phyloP scores from a whole-genome alignment of 1,284 basidiomycete genomes.

The Somion occarium region DNA sequence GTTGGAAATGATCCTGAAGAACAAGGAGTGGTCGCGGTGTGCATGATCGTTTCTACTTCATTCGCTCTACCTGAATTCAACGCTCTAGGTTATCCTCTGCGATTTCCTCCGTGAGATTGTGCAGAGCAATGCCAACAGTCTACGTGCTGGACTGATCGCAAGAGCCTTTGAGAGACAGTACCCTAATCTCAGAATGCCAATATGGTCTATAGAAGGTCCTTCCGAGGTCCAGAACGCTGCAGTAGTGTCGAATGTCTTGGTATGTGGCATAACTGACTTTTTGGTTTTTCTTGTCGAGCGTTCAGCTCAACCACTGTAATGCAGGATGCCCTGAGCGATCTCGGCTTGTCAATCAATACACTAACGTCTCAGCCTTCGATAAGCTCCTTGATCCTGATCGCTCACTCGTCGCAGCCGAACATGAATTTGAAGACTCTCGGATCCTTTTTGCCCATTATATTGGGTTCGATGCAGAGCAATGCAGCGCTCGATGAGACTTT shows the following conservation, averaged over 20 bases:
- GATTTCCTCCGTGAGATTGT: constrained; percentile 37
- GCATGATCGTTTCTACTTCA: neutral
- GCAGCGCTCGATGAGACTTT: constrained; percentile 52
- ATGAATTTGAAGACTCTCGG: constrained; percentile 23
- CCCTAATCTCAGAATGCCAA: neutral
- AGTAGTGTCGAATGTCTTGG: neutral
- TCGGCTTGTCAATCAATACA: constrained; percentile 15
- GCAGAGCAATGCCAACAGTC: constrained; percentile 32
- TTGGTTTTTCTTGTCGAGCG: neutral
- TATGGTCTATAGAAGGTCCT: neutral
- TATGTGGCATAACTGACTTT: neutral
- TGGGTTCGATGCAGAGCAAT: constrained; percentile 48
- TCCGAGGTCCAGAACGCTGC: neutral
- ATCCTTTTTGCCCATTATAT: constrained; percentile 39
- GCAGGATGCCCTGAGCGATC: constrained; percentile 18
- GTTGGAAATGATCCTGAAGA: constrained; percentile 16
- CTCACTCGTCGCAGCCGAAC: constrained; percentile 32
- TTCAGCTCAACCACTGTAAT: neutral
- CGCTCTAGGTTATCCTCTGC: constrained; percentile 34
- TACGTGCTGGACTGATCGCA: constrained; percentile 41
- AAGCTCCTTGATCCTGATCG: constrained; percentile 42
- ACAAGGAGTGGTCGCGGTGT: constrained; percentile 13
- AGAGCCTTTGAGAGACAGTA: constrained; percentile 34
- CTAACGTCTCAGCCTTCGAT: constrained; percentile 24
- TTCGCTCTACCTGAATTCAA: neutral